Evolutionary conservation across 345 rosid genomes (phyloP).

Genomic region (Schrenkiella parvula): DNA sequence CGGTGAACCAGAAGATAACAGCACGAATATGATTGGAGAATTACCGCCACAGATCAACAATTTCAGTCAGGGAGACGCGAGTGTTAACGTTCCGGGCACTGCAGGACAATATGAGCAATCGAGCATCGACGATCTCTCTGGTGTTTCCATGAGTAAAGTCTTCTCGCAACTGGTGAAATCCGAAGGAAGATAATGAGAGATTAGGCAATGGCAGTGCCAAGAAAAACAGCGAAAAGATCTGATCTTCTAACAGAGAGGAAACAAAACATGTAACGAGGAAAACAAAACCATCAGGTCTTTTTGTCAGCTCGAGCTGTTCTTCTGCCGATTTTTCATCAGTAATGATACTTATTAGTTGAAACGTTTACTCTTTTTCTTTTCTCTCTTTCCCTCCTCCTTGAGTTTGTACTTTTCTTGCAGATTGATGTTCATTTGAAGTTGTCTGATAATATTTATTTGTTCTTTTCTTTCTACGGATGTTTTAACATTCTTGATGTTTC

Average conservation of each 20-base stretch:
- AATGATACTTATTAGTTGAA: constrained; percentile 2
- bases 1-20: constrained; percentile 72
- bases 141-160: constrained; percentile 77
- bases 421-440: constrained; percentile 3
- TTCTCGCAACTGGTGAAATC: constrained; percentile 91
- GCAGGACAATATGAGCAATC: constrained; percentile 47
- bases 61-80: constrained; percentile 52
- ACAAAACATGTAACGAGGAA: neutral
- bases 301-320: constrained; percentile 3
- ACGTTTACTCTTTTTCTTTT: neutral
- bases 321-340: neutral
- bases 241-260: neutral
- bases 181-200: constrained; percentile 58
- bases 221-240: neutral
- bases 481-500: neutral
- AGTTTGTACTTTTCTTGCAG: constrained; percentile 19
- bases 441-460: constrained; percentile 22
- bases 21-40: constrained; percentile 75
- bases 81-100: constrained; percentile 28
- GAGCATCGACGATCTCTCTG: constrained; percentile 56
- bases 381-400: neutral
- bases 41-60: constrained; percentile 62
- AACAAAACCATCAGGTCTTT: neutral
- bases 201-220: constrained; percentile 1
- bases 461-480: constrained; percentile 14